phyloP scores from a whole-genome alignment of 2,329 filamentous ascomycete species.

The Alternaria infectoria region DNA sequence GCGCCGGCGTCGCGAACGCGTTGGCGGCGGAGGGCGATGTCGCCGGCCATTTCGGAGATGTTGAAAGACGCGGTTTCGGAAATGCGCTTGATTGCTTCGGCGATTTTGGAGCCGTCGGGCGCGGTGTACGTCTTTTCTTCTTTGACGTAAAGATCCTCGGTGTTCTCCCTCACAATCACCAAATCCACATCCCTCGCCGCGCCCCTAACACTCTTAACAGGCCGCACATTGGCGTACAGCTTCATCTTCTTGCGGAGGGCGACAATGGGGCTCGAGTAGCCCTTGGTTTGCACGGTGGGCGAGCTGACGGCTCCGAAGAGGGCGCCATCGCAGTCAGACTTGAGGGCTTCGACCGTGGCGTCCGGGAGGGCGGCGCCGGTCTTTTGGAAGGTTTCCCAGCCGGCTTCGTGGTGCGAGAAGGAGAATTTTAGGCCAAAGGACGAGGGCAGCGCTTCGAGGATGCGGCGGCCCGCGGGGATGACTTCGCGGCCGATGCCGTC shows the following conservation, averaged over 20 bases:
- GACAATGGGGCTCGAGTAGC: constrained; percentile 96
- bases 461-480: constrained; percentile 87
- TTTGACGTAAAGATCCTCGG: constrained; percentile 97
- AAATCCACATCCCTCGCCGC: constrained; percentile 79
- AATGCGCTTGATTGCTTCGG: constrained; percentile 98
- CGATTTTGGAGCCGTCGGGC: constrained; percentile 77
- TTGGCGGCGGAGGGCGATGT: constrained; percentile 88
- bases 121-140: constrained; percentile 85
- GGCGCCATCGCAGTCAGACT: constrained; percentile 91
- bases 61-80: constrained; percentile 81
- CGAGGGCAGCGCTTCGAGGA: constrained; percentile 91
- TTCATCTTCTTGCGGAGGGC: constrained; percentile 93
- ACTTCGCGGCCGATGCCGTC: constrained; percentile 99
- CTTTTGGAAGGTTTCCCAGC: constrained; percentile 90
- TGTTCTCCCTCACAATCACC: constrained; percentile 98
- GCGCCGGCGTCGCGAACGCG: constrained; percentile 70
- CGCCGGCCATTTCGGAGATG: constrained; percentile 91
- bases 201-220: constrained; percentile 81
- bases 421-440: constrained; percentile 92
- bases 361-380: constrained; percentile 89
- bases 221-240: constrained; percentile 96
- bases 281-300: constrained; percentile 85
- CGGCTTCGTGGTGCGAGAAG: constrained; percentile 91
- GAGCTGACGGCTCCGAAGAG: constrained; percentile 95
- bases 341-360: constrained; percentile 85